A percentile compares a stretch with the other conserved stretches of the same genome.
These are phyloP conservation scores for Calonectria honghensis DNA, from an alignment of 2,329 filamentous ascomycete genomes.

Conservation along the genomic window DNA sequence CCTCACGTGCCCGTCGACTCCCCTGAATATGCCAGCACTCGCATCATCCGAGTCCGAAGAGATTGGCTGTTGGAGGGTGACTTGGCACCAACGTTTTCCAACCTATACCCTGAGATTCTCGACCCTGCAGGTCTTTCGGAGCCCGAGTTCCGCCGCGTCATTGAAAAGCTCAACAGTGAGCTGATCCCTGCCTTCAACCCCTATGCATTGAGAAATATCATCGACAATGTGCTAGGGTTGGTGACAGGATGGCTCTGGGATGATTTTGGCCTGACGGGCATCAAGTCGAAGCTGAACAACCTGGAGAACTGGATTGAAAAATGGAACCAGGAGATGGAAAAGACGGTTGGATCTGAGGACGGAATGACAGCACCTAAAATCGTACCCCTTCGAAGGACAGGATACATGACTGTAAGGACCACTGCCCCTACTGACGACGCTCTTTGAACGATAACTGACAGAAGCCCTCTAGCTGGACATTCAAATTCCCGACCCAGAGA, in stretches of 20 bases:
- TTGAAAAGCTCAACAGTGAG: constrained; percentile 88
- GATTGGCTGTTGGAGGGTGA: constrained; percentile 96
- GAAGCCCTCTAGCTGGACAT: constrained; percentile 78
- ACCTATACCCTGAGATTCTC: constrained; percentile 96
- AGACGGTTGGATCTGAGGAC: constrained; percentile 70
- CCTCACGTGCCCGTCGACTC: constrained; percentile 90
- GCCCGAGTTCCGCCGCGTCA: constrained; percentile 87
- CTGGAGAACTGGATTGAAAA: constrained; percentile 89
- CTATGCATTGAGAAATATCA: constrained; percentile 82
- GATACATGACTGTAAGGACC: constrained; percentile 85
- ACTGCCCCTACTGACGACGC: not conserved
- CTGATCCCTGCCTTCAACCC: constrained; percentile 88
- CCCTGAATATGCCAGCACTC: constrained; percentile 83
- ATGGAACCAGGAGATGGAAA: constrained; percentile 87
- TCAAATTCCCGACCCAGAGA: constrained; percentile 86
- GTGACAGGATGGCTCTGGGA: constrained; percentile 97
- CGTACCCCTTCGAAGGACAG: constrained; percentile 86
- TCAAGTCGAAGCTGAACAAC: constrained; percentile 81
- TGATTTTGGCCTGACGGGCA: constrained; percentile 84
- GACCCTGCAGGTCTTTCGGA: constrained; percentile 89
- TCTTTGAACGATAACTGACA: constrained; percentile 36
- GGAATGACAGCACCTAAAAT: constrained; percentile 78
- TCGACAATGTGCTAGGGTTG: constrained; percentile 87
- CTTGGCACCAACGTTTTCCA: constrained; percentile 93
- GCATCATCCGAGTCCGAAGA: constrained; percentile 91